A percentile compares a stretch with the other conserved stretches of the same genome.
These are phyloP conservation scores for Alternaria gansuensis DNA, from an alignment of 2,329 filamentous ascomycete species.

Conservation along the genomic window DNA sequence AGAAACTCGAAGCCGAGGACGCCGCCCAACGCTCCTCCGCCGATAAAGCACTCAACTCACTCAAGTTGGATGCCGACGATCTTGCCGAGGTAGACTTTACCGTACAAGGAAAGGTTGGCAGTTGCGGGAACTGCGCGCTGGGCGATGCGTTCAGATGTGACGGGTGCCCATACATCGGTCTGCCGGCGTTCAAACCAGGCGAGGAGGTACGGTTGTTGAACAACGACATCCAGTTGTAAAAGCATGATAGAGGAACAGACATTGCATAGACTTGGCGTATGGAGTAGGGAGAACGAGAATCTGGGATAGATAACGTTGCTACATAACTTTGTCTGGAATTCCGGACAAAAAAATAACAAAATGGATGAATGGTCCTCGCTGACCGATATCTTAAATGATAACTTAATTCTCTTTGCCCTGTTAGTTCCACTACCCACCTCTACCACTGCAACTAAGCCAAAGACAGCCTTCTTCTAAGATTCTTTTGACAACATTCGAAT, in stretches of 20 bases:
- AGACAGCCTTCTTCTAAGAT: slow-evolving; percentile 27
- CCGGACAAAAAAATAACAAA: background rate
- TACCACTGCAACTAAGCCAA: slow-evolving; percentile 23
- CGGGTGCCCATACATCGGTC: slow-evolving; percentile 83
- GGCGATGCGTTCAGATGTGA: slow-evolving; percentile 79
- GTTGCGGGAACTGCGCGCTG: slow-evolving; percentile 91
- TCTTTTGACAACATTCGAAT: slow-evolving; percentile 33
- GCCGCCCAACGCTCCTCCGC: slow-evolving; percentile 70
- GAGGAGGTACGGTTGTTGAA: slow-evolving; percentile 91
- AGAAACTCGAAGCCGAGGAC: slow-evolving; percentile 88
- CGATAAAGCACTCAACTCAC: slow-evolving; percentile 69
- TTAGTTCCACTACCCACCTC: slow-evolving; percentile 24
- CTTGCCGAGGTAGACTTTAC: slow-evolving; percentile 94
- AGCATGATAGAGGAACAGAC: background rate
- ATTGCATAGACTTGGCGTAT: slow-evolving; percentile 10
- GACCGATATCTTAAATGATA: slow-evolving; percentile 29
- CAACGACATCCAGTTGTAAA: slow-evolving; percentile 81
- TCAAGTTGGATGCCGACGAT: slow-evolving; percentile 79
- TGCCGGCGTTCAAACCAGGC: slow-evolving; percentile 95
- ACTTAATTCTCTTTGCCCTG: slow-evolving; percentile 30
- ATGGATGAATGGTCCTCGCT: background rate
- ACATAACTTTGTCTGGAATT: background rate
- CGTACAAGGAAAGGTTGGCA: slow-evolving; percentile 94
- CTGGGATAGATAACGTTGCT: slow-evolving; percentile 10
- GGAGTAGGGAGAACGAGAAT: background rate